Base-by-base conservation (phyloP, 805 yeast genomes). In the Myxozyma monticola region DNA sequence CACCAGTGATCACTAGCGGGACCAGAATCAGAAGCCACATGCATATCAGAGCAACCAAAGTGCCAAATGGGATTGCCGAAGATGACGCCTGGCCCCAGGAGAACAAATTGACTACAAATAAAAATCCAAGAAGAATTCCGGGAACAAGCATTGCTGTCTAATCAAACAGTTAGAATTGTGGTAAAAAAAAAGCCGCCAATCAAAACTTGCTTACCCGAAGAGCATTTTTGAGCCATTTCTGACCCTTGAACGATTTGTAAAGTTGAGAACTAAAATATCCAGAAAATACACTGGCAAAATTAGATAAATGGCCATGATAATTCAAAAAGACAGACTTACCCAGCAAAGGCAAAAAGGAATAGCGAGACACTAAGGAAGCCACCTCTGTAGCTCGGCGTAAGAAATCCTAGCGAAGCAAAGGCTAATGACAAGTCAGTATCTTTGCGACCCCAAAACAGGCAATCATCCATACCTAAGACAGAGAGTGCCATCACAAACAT, bases 21-120 rank as follows among this genome's bases (percentile, higher is more conserved):
- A 86, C 73, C 60, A 86, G 85, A n/a, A 85, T 65, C 12, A 83
- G 61, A 37, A 83, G 72, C 66, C 86, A 84, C 44, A 83, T 66
- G 7, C 75, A 56, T n/a, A 85, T 65, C 37, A 88, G 65, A 1
- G 79, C 75, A 6, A 84, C 67, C 18, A 88, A 75, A 0, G 95
- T 83, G 4, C 88, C 84, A 59, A 88, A 84, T 12, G 96, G 96
- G 37, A 87, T 71, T 0, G 91, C 89, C 42, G 77, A 72, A 0
- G 93, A 81, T 0, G 93, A 81, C 55, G 83, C 83, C 59, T 81
- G 76, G 1, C 84, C 84, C 88, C 90, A 85, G 8, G 85, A 81
- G 48, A 88, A 76, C 52, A 79, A 69, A 65, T 88, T 88, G 51
- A 85, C 68, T 21, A 79, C 63, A 21, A 84, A 65, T 0, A 84